These are phyloP conservation scores for Lachancea thermotolerans DNA, from an alignment of 805 yeast genomes.

Conservation along the genomic window DNA sequence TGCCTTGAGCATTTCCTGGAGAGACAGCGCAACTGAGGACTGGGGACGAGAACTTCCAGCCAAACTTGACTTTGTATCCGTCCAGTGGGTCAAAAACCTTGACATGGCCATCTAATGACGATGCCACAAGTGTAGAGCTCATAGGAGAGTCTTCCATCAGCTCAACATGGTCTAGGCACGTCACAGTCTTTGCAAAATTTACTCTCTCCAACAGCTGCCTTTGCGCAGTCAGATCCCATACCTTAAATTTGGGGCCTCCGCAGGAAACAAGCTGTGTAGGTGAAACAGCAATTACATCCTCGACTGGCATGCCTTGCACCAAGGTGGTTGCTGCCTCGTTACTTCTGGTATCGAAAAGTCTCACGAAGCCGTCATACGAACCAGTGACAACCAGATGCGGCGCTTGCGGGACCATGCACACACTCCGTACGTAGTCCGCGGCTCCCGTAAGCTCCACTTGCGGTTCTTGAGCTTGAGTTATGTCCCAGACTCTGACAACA, in stretches of 20 bases:
- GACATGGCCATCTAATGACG: slow-evolving; percentile 95
- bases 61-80: slow-evolving; percentile 84
- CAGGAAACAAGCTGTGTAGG: slow-evolving; percentile 69
- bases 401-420: slow-evolving; percentile 65
- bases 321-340: slow-evolving; percentile 49
- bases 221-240: slow-evolving; percentile 85
- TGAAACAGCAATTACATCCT: slow-evolving; percentile 69
- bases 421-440: slow-evolving; percentile 82
- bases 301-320: slow-evolving; percentile 76
- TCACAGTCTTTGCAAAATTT: slow-evolving; percentile 91
- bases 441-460: slow-evolving; percentile 64
- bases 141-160: slow-evolving; percentile 27
- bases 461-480: slow-evolving; percentile 71
- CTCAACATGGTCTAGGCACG: slow-evolving; percentile 47
- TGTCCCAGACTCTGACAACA: slow-evolving; percentile 80
- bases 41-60: slow-evolving; percentile 96
- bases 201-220: slow-evolving; percentile 61
- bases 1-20: slow-evolving; percentile 43
- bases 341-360: slow-evolving; percentile 75
- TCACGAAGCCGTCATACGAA: slow-evolving; percentile 81
- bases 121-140: slow-evolving; percentile 62
- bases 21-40: slow-evolving; percentile 86
- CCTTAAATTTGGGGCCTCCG: slow-evolving; percentile 74
- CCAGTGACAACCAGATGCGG: slow-evolving; percentile 85
- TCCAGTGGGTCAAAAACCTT: slow-evolving; percentile 80